Percentiles rank a stretch among this genome's conserved stretches.
Conservation (phyloP, 1,284 basidiomycete genomes). For the Marasmius sp. region DNA sequence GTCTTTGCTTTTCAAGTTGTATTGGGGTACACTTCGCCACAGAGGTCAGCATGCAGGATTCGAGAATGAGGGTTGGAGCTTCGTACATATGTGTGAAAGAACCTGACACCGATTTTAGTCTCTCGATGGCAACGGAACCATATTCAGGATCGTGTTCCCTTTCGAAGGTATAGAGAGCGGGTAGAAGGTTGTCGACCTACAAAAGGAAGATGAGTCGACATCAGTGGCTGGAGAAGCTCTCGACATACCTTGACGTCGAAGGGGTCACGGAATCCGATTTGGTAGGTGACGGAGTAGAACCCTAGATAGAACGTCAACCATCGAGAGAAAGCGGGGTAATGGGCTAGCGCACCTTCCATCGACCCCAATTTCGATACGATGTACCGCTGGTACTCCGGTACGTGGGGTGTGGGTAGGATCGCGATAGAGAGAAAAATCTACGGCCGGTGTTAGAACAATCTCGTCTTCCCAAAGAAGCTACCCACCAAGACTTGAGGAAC, state of each 20-base stretch:
- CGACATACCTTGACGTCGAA: conserved; percentile 42
- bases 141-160: conserved; percentile 32
- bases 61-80: not conserved
- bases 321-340: not conserved
- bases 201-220: not conserved
- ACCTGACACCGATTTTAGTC: conserved; percentile 41
- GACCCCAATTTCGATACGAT: conserved; percentile 53
- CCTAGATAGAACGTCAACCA: conserved; percentile 31
- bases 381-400: conserved; percentile 48
- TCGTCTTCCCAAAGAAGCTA: conserved; percentile 1
- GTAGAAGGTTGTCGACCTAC: conserved; percentile 46
- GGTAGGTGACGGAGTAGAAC: conserved; percentile 62
- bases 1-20: conserved; percentile 49
- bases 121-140: conserved; percentile 30
- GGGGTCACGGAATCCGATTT: conserved; percentile 60
- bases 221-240: not conserved
- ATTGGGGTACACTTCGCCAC: conserved; percentile 52
- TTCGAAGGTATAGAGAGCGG: conserved; percentile 51
- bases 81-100: conserved; percentile 58
- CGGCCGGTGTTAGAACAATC: not conserved
- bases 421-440: conserved; percentile 62
- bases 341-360: conserved; percentile 38
- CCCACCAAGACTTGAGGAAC: conserved; percentile 55
- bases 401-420: conserved; percentile 47
- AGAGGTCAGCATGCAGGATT: not conserved